Evolutionary conservation across 257 asterid genomes (phyloP).

Genomic region (Nicotiana undulata): DNA sequence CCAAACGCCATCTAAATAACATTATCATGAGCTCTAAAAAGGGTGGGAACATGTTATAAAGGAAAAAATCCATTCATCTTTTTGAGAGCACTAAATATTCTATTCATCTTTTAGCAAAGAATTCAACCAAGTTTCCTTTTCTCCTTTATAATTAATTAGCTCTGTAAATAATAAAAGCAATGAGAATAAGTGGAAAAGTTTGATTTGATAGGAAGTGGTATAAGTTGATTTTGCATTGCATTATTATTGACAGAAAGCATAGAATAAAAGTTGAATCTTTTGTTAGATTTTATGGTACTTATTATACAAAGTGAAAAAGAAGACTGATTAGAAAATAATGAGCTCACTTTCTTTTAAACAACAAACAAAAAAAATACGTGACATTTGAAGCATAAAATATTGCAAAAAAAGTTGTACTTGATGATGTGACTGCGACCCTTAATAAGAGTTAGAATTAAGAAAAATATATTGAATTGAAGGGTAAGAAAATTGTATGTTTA

Average conservation of each 20-base stretch:
- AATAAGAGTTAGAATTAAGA: too few species aligned
- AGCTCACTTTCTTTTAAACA: not conserved
- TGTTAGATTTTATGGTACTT: not conserved
- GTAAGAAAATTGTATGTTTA: too few species aligned
- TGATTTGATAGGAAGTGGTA: not conserved
- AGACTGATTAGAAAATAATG: not conserved
- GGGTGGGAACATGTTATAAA: not conserved
- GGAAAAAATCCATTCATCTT: not conserved
- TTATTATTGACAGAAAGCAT: not conserved
- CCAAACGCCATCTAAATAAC: too few species aligned
- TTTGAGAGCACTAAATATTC: not conserved
- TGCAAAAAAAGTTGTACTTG: not conserved
- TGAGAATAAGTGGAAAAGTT: not conserved
- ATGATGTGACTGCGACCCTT: too few species aligned
- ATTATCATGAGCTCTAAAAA: not conserved
- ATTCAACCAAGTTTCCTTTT: not conserved
- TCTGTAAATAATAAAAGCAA: not conserved
- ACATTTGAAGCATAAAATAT: not conserved
- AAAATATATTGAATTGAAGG: too few species aligned
- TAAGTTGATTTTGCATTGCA: conserved; percentile 1
- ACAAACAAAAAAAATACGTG: not conserved
- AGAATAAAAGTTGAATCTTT: not conserved
- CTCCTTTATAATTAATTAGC: not conserved
- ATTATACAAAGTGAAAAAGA: not conserved
- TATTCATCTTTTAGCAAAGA: not conserved